Percentiles rank a stretch among this genome's conserved stretches.
These are phyloP conservation scores for Mycena vulgaris DNA, from an alignment of 768 basidiomycete genomes.

Conservation along the genomic window DNA sequence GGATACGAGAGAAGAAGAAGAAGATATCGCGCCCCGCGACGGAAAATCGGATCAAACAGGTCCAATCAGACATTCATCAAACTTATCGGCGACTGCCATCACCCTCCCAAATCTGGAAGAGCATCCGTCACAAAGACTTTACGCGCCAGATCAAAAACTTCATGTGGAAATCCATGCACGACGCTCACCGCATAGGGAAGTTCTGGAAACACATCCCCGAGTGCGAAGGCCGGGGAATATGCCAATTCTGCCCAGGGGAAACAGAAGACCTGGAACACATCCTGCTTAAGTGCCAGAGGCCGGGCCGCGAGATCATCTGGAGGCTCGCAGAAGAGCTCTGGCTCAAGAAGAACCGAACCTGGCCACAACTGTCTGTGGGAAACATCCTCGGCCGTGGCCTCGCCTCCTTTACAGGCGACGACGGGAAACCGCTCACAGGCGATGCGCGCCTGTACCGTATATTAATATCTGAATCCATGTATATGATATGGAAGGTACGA, in stretches of 20 bases:
- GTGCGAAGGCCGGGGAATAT: constrained; percentile 9
- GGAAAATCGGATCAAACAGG: not conserved
- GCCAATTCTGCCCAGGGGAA: not conserved
- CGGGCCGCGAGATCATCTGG: constrained; percentile 2
- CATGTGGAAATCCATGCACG: constrained; percentile 4
- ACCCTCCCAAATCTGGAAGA: not conserved
- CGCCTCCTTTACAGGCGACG: not conserved
- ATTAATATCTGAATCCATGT: not conserved
- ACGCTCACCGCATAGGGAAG: not conserved
- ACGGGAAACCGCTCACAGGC: constrained; percentile 8
- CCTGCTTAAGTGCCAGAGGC: constrained; percentile 17
- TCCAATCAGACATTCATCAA: not conserved
- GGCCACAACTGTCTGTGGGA: constrained; percentile 27
- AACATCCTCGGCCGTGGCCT: constrained; percentile 31
- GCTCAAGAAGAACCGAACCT: not conserved
- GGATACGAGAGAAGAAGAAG: not conserved
- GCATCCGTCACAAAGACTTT: constrained; percentile 5
- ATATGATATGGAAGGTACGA: not conserved
- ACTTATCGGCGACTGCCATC: not conserved
- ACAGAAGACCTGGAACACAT: constrained; percentile 12
- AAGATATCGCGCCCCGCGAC: not conserved
- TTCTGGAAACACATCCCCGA: too few species aligned
- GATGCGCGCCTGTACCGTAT: not conserved
- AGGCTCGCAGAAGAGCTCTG: not conserved
- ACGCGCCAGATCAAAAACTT: not conserved